A percentile compares a stretch with the other conserved stretches of the same genome.
These are phyloP conservation scores for Aspergillus intermedius DNA, from an alignment of 2,329 filamentous ascomycete species.

Conservation along the genomic window DNA sequence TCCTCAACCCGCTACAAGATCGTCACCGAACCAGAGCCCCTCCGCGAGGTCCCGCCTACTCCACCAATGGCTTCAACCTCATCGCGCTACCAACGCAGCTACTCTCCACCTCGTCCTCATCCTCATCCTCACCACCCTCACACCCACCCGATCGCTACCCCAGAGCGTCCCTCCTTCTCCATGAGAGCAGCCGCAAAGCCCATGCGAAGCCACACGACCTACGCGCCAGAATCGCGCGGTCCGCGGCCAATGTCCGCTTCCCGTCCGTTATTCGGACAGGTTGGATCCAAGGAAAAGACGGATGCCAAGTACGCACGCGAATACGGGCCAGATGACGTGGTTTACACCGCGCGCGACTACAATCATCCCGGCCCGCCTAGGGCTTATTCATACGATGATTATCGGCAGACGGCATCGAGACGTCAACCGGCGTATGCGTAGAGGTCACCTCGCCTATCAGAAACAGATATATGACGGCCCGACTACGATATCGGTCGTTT, in stretches of 20 bases:
- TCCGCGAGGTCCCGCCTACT: conserved; percentile 21
- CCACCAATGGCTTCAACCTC: conserved; percentile 5
- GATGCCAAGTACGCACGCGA: conserved; percentile 25
- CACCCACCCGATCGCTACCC: not conserved
- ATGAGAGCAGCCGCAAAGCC: conserved; percentile 17
- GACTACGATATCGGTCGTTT: conserved; percentile 8
- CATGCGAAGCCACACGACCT: conserved; percentile 22
- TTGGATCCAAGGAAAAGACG: conserved; percentile 17
- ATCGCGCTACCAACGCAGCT: conserved; percentile 20
- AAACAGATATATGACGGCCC: not conserved
- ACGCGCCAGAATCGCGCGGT: conserved; percentile 4
- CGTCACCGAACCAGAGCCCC: conserved; percentile 20
- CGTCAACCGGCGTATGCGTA: conserved; percentile 23
- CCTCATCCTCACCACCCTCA: conserved; percentile 14
- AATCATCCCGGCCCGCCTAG: conserved; percentile 5
- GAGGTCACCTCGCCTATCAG: conserved; percentile 1
- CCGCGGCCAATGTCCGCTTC: conserved; percentile 1
- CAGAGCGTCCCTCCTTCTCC: not conserved
- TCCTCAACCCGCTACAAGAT: conserved; percentile 28
- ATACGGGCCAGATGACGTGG: conserved; percentile 15
- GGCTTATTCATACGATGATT: conserved; percentile 13
- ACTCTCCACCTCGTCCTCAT: conserved; percentile 24
- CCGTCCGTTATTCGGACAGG: conserved; percentile 15
- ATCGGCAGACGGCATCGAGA: conserved; percentile 14
- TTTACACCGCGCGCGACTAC: not conserved